Evolutionary conservation across 305 asterid genomes (phyloP), one percentile per base, ranked within the genome.

Genomic region (Salvia sclarea): DNA sequence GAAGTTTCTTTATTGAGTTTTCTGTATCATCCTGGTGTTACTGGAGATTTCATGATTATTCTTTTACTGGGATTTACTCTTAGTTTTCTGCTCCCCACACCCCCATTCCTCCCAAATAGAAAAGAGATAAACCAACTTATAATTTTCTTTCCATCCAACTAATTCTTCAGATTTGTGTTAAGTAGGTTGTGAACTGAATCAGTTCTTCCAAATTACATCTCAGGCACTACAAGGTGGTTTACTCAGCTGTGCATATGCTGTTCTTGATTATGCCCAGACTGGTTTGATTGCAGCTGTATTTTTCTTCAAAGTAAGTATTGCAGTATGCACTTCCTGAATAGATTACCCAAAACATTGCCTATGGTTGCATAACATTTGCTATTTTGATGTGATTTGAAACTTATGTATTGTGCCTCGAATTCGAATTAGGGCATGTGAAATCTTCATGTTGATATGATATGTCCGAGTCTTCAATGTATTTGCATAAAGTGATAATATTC

Each of bases 201-300:
- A 56, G 14, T 69, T 56, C 43, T 64, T 69, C 71, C 37, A 63
- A 53, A 49, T 49, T 74, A 53, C 63, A 62, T 82, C 71, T 73
- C 88, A 91, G 98, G 88, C 91, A 63, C 31, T 94, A 50, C 99
- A 91, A 75, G 84, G 96, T 56, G 93, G 91, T 54, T 74, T 91
- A 69, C 96, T 91, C 80, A 87, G 74, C 72, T 83, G 93, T 62
- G 78, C 82, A 58, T 94, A 94, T 59, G 90, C 95, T 21, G 90
- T 86, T 82, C 97, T 94, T 60, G 99, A 94, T 84, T 91, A 94
- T 80, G 99, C 99, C 69, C 98, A 94, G 78, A 91, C 97, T 48
- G 97, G 99, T 80, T 73, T 94, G 80, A 91, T 94, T 78, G 99
- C 98, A 43, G 95, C 99, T 28, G 99, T 94, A 28, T 94, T 94